A percentile compares a stretch with the other conserved stretches of the same genome.
Evolutionary conservation across 768 basidiomycete species (phyloP).

Genomic region (Chalciporus pseudorubinellus): DNA sequence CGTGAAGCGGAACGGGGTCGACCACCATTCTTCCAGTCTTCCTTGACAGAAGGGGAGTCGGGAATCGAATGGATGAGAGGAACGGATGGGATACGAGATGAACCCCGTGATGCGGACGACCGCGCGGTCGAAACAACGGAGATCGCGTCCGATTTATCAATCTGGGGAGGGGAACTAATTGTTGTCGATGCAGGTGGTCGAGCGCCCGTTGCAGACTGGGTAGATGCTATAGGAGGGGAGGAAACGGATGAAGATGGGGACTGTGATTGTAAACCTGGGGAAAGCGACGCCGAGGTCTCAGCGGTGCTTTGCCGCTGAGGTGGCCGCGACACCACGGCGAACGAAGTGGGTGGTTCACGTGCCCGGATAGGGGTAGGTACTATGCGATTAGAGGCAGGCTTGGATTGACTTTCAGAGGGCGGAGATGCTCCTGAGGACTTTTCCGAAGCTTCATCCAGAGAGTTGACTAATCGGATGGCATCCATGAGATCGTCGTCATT

Average conservation of each 20-base stretch:
- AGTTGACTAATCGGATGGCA: slow-evolving; percentile 31
- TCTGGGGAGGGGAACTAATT: slow-evolving; percentile 9
- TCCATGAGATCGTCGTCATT: slow-evolving; percentile 30
- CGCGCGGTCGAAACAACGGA: slow-evolving; percentile 24
- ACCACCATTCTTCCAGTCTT: slow-evolving; percentile 14
- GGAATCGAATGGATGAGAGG: slow-evolving; percentile 33
- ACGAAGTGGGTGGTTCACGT: slow-evolving; percentile 53
- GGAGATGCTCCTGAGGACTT: slow-evolving; percentile 4
- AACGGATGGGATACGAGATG: slow-evolving; percentile 27
- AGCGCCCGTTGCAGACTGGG: slow-evolving; percentile 11
- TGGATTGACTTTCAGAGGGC: neutral
- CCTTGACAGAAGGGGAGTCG: slow-evolving; percentile 32
- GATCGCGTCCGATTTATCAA: slow-evolving; percentile 27
- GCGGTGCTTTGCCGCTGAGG: slow-evolving; percentile 34
- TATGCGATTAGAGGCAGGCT: slow-evolving; percentile 19
- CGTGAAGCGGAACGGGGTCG: slow-evolving; percentile 11
- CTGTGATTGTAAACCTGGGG: slow-evolving; percentile 6
- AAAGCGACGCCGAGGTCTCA: slow-evolving; percentile 13
- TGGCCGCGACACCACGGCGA: slow-evolving; percentile 62
- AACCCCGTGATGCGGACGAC: slow-evolving; percentile 21
- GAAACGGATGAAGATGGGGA: neutral
- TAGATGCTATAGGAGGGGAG: neutral
- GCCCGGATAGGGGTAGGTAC: slow-evolving; percentile 59
- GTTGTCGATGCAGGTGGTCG: slow-evolving; percentile 14
- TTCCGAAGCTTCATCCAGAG: slow-evolving; percentile 25